phyloP scores from a whole-genome alignment of 768 basidiomycete genomes.

The Gyrodon lividus region DNA sequence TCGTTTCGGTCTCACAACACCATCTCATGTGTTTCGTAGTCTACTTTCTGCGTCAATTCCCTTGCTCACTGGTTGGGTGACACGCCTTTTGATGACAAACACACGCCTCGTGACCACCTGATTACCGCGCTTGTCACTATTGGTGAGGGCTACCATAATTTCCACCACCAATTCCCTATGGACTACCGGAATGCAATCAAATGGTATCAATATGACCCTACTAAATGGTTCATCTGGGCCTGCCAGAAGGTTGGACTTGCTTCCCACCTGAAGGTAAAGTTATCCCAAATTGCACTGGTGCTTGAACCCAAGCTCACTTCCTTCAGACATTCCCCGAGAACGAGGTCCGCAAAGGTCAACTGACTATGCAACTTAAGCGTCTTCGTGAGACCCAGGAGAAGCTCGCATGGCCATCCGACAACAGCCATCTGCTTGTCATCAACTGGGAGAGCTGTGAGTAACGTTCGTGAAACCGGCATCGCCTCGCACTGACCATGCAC shows the following conservation, averaged over 20 bases:
- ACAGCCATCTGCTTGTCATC: slow-evolving; percentile 74
- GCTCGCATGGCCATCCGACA: slow-evolving; percentile 77
- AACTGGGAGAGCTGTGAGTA: slow-evolving; percentile 82
- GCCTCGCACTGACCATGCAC: neutral
- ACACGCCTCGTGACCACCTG: slow-evolving; percentile 87
- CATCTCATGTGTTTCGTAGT: slow-evolving; percentile 43
- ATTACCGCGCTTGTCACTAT: slow-evolving; percentile 88
- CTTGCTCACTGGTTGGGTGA: slow-evolving; percentile 97
- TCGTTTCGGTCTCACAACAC: neutral
- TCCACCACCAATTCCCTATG: slow-evolving; percentile 97
- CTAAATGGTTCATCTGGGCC: slow-evolving; percentile 81
- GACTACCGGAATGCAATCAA: slow-evolving; percentile 96
- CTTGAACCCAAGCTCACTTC: neutral
- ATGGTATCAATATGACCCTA: slow-evolving; percentile 89
- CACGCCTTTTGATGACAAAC: slow-evolving; percentile 91
- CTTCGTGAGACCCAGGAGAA: slow-evolving; percentile 74
- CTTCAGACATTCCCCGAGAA: slow-evolving; percentile 58
- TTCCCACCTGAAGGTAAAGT: slow-evolving; percentile 51
- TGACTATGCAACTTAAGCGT: slow-evolving; percentile 93
- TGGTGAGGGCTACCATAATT: slow-evolving; percentile 98
- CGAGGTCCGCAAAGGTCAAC: slow-evolving; percentile 80
- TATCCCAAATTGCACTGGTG: neutral
- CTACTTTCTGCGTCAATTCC: slow-evolving; percentile 96
- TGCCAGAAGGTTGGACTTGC: slow-evolving; percentile 50
- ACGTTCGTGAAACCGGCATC: neutral